Evolutionary conservation across 1,284 basidiomycete species (phyloP).

Genomic region (Fomes fomentarius): DNA sequence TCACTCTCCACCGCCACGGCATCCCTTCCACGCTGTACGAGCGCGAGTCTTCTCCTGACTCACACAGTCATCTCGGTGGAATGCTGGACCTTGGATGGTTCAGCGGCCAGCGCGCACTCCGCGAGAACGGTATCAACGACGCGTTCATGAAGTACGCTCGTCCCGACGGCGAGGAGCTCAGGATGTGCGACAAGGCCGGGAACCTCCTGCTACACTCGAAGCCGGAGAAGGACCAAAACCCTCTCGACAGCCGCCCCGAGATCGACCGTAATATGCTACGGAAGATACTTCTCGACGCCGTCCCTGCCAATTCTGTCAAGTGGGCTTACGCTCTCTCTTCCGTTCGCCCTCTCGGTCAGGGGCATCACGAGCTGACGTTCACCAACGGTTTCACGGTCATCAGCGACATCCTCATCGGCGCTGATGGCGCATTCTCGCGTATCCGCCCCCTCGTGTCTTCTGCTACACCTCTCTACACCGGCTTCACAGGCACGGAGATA

Average conservation of each 20-base stretch:
- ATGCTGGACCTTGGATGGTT: too few relatives aligned
- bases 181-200: conserved; percentile 2
- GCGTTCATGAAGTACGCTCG: too few relatives aligned
- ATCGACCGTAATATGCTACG: conserved; percentile 10
- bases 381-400: background rate
- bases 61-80: too few relatives aligned
- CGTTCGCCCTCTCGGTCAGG: background rate
- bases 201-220: background rate
- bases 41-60: too few relatives aligned
- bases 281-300: conserved; percentile 4
- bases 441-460: conserved; percentile 36
- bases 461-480: conserved; percentile 5
- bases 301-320: conserved; percentile 6
- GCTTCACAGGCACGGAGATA: conserved; percentile 8
- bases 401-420: conserved; percentile 41
- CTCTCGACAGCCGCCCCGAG: conserved; percentile 6
- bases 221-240: background rate
- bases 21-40: too few relatives aligned
- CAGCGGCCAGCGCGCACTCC: too few relatives aligned
- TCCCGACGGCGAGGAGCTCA: too few relatives aligned
- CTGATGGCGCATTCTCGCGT: conserved; percentile 49
- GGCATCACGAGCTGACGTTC: conserved; percentile 10
- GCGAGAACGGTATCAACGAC: too few relatives aligned
- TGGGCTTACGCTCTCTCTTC: conserved; percentile 7
- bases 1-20: too few relatives aligned